Conservation (phyloP, 805 yeast genomes). For the Myxozyma lipomycoides region DNA sequence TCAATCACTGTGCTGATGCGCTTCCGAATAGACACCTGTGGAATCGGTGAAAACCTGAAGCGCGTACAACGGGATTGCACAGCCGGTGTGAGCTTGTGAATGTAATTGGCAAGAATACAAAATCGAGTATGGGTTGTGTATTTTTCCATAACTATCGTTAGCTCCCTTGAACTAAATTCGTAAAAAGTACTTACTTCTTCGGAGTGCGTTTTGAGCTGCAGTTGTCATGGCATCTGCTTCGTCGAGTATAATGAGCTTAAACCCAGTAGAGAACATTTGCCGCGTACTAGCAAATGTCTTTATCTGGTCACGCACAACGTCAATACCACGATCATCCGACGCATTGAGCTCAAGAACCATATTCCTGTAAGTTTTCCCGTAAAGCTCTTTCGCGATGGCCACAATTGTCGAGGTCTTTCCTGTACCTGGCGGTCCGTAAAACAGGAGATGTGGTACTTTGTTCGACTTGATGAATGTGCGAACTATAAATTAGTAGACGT, state of each 20-base stretch:
- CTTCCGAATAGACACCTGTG: constrained; percentile 59
- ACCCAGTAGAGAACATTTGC: constrained; percentile 94
- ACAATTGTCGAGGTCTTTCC: constrained; percentile 87
- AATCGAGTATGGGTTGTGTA: constrained; percentile 88
- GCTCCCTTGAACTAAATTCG: constrained; percentile 57
- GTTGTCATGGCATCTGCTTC: constrained; percentile 98
- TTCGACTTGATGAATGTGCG: constrained; percentile 79
- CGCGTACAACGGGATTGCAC: constrained; percentile 90
- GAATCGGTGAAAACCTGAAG: constrained; percentile 84
- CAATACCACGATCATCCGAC: constrained; percentile 95
- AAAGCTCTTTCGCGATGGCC: constrained; percentile 82
- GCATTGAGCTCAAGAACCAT: constrained; percentile 94
- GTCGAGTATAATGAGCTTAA: constrained; percentile 85
- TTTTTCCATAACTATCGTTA: constrained; percentile 60
- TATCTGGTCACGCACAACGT: constrained; percentile 95
- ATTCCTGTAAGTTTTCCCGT: constrained; percentile 74
- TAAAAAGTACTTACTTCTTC: constrained; percentile 88
- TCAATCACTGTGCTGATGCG: constrained; percentile 67
- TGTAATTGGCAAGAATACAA: constrained; percentile 91
- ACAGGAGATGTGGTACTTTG: constrained; percentile 81
- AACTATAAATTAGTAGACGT: constrained; percentile 38
- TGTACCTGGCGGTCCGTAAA: constrained; percentile 95
- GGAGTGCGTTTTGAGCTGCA: constrained; percentile 91
- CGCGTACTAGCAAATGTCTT: constrained; percentile 93
- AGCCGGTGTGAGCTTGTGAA: constrained; percentile 95